A percentile compares a stretch with the other conserved stretches of the same genome.
These are phyloP conservation scores for Talaromyces sp. DNA, from an alignment of 2,329 filamentous ascomycete species.

Conservation along the genomic window DNA sequence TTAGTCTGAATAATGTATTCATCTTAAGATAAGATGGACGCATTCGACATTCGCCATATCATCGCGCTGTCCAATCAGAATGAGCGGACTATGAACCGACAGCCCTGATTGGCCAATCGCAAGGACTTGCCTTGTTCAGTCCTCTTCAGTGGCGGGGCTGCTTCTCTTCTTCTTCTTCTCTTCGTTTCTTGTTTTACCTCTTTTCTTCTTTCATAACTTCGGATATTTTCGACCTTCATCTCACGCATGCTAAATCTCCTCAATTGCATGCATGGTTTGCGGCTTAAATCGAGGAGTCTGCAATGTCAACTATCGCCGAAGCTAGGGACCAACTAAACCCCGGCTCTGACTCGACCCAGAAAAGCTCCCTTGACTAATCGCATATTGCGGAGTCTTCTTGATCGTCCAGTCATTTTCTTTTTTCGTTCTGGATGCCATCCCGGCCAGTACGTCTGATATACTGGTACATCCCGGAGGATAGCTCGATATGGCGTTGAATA, in stretches of 20 bases:
- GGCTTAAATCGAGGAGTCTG: neutral
- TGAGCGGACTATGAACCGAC: neutral
- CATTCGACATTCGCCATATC: too few species aligned
- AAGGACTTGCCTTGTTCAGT: conserved; percentile 13
- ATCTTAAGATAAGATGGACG: too few species aligned
- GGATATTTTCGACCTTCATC: neutral
- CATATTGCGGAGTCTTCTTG: conserved; percentile 1
- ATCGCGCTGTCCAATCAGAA: neutral
- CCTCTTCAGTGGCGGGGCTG: neutral
- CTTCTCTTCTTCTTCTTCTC: neutral
- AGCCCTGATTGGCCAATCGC: conserved; percentile 4
- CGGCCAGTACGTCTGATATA: neutral
- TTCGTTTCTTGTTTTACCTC: neutral
- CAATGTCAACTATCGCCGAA: neutral
- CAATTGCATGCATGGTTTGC: neutral
- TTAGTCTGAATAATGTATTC: too few species aligned
- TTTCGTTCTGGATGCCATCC: neutral
- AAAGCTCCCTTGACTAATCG: neutral
- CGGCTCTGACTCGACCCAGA: conserved; percentile 4
- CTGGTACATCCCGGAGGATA: conserved; percentile 21
- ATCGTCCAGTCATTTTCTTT: neutral
- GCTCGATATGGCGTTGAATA: conserved; percentile 26
- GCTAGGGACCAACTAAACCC: conserved; percentile 5
- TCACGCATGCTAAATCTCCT: neutral
- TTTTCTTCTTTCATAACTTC: neutral